Evolutionary conservation across 225 moss, liverwort and hornwort genomes (phyloP).

Genomic region (Polytrichum commune): DNA sequence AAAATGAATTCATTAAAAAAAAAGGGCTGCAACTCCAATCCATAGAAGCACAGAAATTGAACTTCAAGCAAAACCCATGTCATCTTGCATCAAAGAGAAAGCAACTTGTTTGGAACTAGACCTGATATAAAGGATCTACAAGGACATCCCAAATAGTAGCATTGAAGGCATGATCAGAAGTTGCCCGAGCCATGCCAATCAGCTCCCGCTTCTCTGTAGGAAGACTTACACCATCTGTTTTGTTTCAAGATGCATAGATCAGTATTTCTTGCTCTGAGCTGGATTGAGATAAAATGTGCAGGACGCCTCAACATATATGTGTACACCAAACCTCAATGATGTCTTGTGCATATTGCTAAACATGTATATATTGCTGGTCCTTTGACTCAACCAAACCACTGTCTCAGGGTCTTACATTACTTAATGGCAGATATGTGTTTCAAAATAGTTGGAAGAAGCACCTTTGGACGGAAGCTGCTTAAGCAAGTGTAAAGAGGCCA

Average conservation of each 20-base stretch:
- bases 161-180: constrained; percentile 98
- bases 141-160: constrained; percentile 99
- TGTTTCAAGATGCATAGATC: background rate
- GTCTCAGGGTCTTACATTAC: background rate
- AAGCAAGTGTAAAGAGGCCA: constrained; percentile 80
- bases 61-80: background rate
- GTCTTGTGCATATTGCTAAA: background rate
- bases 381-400: background rate
- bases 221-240: constrained; percentile 54
- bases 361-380: too few species aligned
- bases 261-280: too few species aligned
- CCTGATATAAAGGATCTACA: constrained; percentile 95
- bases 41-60: background rate
- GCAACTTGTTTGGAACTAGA: constrained; percentile 6
- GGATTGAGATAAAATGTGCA: too few species aligned
- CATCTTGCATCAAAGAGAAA: background rate
- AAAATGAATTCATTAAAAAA: too few species aligned
- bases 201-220: constrained; percentile 73
- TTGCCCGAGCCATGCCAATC: constrained; percentile 99
- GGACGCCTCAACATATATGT: too few species aligned
- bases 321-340: too few species aligned
- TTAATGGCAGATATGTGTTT: background rate
- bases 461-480: constrained; percentile 55
- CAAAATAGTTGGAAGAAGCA: constrained; percentile 7
- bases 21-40: too few species aligned